phyloP scores from a whole-genome alignment of 2,329 filamentous ascomycete species.

The Talaromyces sp. region DNA sequence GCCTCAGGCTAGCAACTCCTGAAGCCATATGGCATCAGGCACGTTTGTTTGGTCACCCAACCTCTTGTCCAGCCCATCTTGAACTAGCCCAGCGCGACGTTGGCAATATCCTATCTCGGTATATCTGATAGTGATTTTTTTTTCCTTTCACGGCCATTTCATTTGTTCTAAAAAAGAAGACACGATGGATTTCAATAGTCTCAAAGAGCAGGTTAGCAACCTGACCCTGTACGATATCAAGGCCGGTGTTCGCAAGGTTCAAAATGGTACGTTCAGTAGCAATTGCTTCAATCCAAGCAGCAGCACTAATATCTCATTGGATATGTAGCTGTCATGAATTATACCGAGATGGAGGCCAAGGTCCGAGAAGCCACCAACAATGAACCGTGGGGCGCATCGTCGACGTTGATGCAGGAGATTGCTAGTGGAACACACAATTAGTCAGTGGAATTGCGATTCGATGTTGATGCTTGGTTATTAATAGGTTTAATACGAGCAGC shows the following conservation, averaged over 20 bases:
- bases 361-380: slow-evolving; percentile 98
- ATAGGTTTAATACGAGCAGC: slow-evolving; percentile 47
- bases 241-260: slow-evolving; percentile 88
- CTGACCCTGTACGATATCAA: slow-evolving; percentile 94
- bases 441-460: slow-evolving; percentile 55
- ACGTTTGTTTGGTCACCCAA: background rate
- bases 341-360: slow-evolving; percentile 85
- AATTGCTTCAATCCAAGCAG: background rate
- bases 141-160: background rate
- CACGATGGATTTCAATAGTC: slow-evolving; percentile 76
- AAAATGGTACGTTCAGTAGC: slow-evolving; percentile 68
- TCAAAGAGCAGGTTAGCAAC: slow-evolving; percentile 86
- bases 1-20: slow-evolving; percentile 1
- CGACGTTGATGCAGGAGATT: slow-evolving; percentile 92
- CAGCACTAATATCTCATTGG: background rate
- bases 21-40: slow-evolving; percentile 16
- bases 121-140: background rate
- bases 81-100: background rate
- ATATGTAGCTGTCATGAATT: slow-evolving; percentile 85
- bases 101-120: background rate
- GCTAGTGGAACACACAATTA: slow-evolving; percentile 97
- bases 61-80: background rate
- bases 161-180: background rate
- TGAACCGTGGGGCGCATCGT: slow-evolving; percentile 89
- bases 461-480: background rate